Percentiles rank a stretch among this genome's conserved stretches.
phyloP scores from a whole-genome alignment of 2,329 filamentous ascomycete genomes.

The Calonectria montana region DNA sequence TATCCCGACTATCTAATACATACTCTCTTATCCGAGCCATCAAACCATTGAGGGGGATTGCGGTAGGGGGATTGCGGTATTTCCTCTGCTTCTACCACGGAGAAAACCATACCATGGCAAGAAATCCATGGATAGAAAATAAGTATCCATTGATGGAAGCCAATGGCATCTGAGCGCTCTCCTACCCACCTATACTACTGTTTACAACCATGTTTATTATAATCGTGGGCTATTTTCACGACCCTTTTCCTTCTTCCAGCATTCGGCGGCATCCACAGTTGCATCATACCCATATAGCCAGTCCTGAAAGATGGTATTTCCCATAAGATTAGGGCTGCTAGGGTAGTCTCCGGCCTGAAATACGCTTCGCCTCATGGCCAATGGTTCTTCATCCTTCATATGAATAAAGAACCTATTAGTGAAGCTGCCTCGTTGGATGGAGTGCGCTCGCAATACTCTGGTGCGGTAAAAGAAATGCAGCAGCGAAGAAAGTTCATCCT shows the following conservation, averaged over 20 bases:
- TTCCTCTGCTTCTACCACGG: too few relatives aligned
- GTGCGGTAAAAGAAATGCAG: slow-evolving; percentile 16
- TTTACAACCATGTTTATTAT: background rate
- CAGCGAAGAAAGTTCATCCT: background rate
- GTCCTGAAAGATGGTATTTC: slow-evolving; percentile 19
- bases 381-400: slow-evolving; percentile 13
- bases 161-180: too few relatives aligned
- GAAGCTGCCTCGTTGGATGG: slow-evolving; percentile 17
- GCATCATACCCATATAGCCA: slow-evolving; percentile 21
- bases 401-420: slow-evolving; percentile 21
- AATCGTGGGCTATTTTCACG: background rate
- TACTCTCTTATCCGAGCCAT: too few relatives aligned
- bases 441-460: slow-evolving; percentile 6
- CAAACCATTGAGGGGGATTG: too few relatives aligned
- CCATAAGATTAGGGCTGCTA: slow-evolving; percentile 18
- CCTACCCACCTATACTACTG: too few relatives aligned
- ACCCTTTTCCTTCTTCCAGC: slow-evolving; percentile 7
- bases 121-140: too few relatives aligned
- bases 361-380: slow-evolving; percentile 9
- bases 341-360: slow-evolving; percentile 17
- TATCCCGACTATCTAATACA: too few relatives aligned
- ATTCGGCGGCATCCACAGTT: background rate
- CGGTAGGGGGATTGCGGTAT: too few relatives aligned
- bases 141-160: too few relatives aligned
- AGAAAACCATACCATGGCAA: too few relatives aligned